Evolutionary conservation across 176 grass and related monocot genomes (phyloP).

Genomic region (Calamus simplicifolius): DNA sequence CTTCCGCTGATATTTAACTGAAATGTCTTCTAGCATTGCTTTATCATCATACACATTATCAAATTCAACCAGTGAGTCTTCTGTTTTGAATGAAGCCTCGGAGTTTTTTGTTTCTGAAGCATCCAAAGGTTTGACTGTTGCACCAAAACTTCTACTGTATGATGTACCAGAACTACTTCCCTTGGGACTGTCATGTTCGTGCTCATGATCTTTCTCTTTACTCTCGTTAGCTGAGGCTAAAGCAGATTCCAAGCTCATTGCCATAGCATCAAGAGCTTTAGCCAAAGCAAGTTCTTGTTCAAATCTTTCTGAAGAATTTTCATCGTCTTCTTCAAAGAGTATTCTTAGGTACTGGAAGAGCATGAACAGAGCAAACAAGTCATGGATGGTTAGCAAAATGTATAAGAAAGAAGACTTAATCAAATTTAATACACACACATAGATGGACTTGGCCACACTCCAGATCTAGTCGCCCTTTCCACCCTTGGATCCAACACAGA

Average conservation of each 20-base stretch:
- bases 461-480: too few relatives aligned
- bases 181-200: neutral
- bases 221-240: slow-evolving; percentile 1
- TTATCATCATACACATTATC: slow-evolving; percentile 6
- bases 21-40: slow-evolving; percentile 21
- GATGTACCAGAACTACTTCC: neutral
- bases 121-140: neutral
- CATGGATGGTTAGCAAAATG: too few relatives aligned
- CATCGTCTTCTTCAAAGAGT: slow-evolving; percentile 67
- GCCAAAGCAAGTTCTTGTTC: slow-evolving; percentile 80
- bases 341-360: slow-evolving; percentile 54
- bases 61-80: neutral
- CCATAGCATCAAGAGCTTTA: slow-evolving; percentile 81
- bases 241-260: slow-evolving; percentile 49
- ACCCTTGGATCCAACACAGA: too few relatives aligned
- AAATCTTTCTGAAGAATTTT: slow-evolving; percentile 48
- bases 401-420: too few relatives aligned
- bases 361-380: neutral
- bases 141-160: neutral
- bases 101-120: slow-evolving; percentile 9
- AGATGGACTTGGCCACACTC: too few relatives aligned
- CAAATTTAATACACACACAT: too few relatives aligned
- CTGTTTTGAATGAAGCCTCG: slow-evolving; percentile 8
- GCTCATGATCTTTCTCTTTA: slow-evolving; percentile 7
- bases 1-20: slow-evolving; percentile 54